These are phyloP conservation scores for Neoascochyta sp. DNA, from an alignment of 2,329 filamentous ascomycete genomes.

Conservation along the genomic window DNA sequence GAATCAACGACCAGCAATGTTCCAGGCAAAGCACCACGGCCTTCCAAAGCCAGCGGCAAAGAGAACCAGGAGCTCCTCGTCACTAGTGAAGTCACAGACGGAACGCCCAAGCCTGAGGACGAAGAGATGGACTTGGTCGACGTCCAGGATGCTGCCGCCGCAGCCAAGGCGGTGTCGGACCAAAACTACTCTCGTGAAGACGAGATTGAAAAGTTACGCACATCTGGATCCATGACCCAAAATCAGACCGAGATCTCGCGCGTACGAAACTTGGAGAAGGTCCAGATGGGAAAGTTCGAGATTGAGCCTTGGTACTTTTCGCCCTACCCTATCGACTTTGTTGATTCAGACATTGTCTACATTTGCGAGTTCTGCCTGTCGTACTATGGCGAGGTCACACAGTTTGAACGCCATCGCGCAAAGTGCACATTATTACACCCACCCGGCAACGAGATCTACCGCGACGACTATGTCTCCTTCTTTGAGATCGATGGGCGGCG, in stretches of 20 bases:
- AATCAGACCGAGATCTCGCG: conserved; percentile 95
- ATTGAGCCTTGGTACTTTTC: conserved; percentile 99
- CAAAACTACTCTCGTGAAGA: conserved; percentile 72
- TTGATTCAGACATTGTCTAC: conserved; percentile 84
- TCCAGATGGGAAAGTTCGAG: conserved; percentile 90
- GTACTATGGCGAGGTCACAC: conserved; percentile 80
- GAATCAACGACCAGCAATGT: conserved; percentile 52
- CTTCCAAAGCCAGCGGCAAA: conserved; percentile 57
- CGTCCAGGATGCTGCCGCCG: conserved; percentile 50
- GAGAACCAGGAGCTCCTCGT: conserved; percentile 54
- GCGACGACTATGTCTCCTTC: conserved; percentile 88
- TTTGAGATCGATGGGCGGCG: conserved; percentile 95
- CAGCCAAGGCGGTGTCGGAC: conserved; percentile 50
- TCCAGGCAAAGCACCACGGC: conserved; percentile 44
- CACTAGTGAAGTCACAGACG: conserved; percentile 47
- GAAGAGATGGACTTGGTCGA: conserved; percentile 52
- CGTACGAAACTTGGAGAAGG: conserved; percentile 87
- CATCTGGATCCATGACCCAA: conserved; percentile 96
- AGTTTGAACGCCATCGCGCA: conserved; percentile 77
- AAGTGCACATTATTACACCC: conserved; percentile 93
- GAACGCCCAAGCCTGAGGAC: conserved; percentile 50
- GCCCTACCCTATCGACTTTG: conserved; percentile 86
- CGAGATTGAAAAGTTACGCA: conserved; percentile 93
- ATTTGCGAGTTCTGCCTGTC: conserved; percentile 96
- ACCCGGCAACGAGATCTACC: conserved; percentile 96